Base-by-base conservation (phyloP, 768 basidiomycete species). In the Lentinula detonsa region DNA sequence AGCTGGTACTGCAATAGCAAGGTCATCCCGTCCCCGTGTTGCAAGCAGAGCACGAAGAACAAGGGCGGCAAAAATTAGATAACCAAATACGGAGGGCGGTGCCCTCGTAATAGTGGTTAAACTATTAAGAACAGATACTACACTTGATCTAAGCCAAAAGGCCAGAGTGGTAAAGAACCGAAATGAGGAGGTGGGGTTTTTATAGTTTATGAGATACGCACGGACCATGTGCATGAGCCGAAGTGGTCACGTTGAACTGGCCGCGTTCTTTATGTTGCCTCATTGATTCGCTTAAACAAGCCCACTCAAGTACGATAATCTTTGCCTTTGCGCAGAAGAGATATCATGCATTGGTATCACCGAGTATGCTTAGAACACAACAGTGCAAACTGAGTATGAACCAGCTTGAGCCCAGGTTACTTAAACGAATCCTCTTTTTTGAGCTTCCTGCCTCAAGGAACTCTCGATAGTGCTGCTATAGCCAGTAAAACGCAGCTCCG, bases 101-200 rank as follows among this genome's bases (percentile, higher is more conserved):
- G 21, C 21, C 21, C 21, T 55, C 52, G 56, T 63, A 59, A 63
- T 59, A 63, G 62, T 59, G 62, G 58, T 63, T 63, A 63, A 59
- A 63, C 62, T 63, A 59, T 59, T 59, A 63, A 63, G 88, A 90
- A 91, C 90, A 91, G 89, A 91, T 92, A 91, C 90, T 91, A 91
- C 90, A 91, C 90, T 91, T 91, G 89, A 91, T 91, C 90, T 90
- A 91, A 91, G 90, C 90, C 89, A 91, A 90, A 88, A 90, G 88
- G 87, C 88, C 88, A 89, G 88, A 90, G 88, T 88, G 88, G 87
- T 88, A 80, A 86, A 61, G 80, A 78, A 60, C 66, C 21, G n/a
- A n/a, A n/a, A n/a, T 64, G 13, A 15, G 4, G 13, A 51, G 15
- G 28, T 3, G 13, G 13, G 50, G 28, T 1, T 51, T 51, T 51